Evolutionary conservation across 2,329 filamentous ascomycete genomes (phyloP).

Genomic region (Decorospora gaudefroyi): DNA sequence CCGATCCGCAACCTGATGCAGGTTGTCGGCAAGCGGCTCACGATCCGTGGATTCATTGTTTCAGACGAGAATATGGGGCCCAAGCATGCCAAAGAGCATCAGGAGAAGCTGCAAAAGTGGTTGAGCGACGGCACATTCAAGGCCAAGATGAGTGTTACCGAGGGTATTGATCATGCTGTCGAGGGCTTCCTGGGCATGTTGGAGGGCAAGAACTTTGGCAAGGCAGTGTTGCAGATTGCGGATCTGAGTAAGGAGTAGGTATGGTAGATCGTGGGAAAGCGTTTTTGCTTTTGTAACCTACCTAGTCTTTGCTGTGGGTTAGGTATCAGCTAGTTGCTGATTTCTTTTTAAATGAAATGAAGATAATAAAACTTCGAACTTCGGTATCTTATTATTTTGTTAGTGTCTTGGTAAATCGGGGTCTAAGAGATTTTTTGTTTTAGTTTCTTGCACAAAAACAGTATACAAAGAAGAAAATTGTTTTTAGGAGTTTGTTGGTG

Average conservation of each 20-base stretch:
- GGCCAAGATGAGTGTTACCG: slow-evolving; percentile 68
- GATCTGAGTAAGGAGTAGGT: slow-evolving; percentile 41
- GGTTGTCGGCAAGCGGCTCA: slow-evolving; percentile 70
- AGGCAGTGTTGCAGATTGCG: slow-evolving; percentile 74
- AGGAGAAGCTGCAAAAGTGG: slow-evolving; percentile 76
- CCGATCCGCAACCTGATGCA: slow-evolving; percentile 68
- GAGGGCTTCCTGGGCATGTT: slow-evolving; percentile 77
- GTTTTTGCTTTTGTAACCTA: too few relatives aligned
- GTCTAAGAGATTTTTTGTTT: too few relatives aligned
- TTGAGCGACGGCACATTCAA: slow-evolving; percentile 75
- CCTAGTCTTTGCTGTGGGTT: too few relatives aligned
- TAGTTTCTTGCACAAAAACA: too few relatives aligned
- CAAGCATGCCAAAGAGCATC: slow-evolving; percentile 70
- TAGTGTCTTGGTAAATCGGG: too few relatives aligned
- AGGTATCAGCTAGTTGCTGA: too few relatives aligned
- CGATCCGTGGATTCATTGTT: slow-evolving; percentile 78
- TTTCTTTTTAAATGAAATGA: neutral
- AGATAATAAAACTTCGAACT: neutral
- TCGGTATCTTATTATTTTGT: neutral
- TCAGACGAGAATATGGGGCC: slow-evolving; percentile 66
- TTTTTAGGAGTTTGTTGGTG: too few relatives aligned
- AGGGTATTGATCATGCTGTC: slow-evolving; percentile 76
- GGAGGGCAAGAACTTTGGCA: slow-evolving; percentile 80
- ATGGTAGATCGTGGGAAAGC: too few relatives aligned
- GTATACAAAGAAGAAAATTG: too few relatives aligned